Percentiles rank a stretch among this genome's conserved stretches.
phyloP scores from a whole-genome alignment of 768 basidiomycete genomes.

The Suillus fuscotomentosus region DNA sequence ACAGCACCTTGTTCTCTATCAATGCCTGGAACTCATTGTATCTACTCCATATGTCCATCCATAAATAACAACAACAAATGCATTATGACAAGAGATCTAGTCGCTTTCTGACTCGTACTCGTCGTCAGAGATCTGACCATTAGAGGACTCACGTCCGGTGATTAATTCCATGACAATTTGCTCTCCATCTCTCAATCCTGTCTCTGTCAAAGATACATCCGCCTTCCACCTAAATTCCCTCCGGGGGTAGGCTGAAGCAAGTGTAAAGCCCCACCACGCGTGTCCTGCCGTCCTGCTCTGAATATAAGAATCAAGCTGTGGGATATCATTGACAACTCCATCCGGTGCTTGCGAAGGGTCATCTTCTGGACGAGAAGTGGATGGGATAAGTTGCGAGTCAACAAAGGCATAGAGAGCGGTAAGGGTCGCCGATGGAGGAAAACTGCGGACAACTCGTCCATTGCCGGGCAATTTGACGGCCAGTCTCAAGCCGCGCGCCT shows the following conservation, averaged over 20 bases:
- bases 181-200: constrained; percentile 53
- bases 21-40: background rate
- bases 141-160: constrained; percentile 7
- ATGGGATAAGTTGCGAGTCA: constrained; percentile 57
- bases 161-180: constrained; percentile 64
- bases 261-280: constrained; percentile 73
- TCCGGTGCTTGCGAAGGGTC: constrained; percentile 45
- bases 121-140: constrained; percentile 42
- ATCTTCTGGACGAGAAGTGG: constrained; percentile 31
- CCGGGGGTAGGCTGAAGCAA: constrained; percentile 70
- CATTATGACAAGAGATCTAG: constrained; percentile 6
- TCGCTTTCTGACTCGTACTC: constrained; percentile 57
- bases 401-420: constrained; percentile 73
- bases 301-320: constrained; percentile 35
- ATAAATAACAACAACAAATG: constrained; percentile 1
- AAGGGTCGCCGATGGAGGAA: constrained; percentile 48
- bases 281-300: constrained; percentile 27
- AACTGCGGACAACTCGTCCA: constrained; percentile 56
- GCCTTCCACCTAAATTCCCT: constrained; percentile 54
- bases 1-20: background rate
- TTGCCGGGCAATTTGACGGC: constrained; percentile 58
- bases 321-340: constrained; percentile 30
- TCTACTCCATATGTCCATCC: background rate
- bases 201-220: constrained; percentile 39
- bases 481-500: constrained; percentile 37